Percentiles rank a stretch among this genome's conserved stretches.
phyloP scores from a whole-genome alignment of 2,329 filamentous ascomycete genomes.

The Pseudogymnoascus sp. region DNA sequence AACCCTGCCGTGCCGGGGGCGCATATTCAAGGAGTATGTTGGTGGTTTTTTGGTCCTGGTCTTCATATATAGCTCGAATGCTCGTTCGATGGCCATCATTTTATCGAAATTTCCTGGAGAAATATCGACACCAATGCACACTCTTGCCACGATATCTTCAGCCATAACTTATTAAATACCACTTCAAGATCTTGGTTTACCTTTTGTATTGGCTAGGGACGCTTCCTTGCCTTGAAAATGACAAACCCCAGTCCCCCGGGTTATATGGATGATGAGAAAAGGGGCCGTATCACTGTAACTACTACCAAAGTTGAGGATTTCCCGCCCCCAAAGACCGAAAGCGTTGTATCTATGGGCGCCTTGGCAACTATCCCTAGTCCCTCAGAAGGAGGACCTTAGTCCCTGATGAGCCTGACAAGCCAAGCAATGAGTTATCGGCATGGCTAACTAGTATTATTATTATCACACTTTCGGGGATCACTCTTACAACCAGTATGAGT shows the following conservation, averaged over 20 bases:
- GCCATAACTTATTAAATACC: not conserved
- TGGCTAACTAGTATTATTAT: not conserved
- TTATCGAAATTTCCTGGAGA: not conserved
- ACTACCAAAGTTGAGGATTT: not conserved
- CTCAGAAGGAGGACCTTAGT: not conserved
- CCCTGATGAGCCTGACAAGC: not conserved
- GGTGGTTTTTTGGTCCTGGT: not conserved
- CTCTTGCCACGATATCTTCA: not conserved
- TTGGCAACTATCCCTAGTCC: not conserved
- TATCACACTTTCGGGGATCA: not conserved
- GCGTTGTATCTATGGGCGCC: not conserved
- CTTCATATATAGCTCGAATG: not conserved
- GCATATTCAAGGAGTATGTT: not conserved
- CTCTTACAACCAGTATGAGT: not conserved
- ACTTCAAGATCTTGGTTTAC: not conserved
- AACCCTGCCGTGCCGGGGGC: not conserved
- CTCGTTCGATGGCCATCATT: not conserved
- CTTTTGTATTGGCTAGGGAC: not conserved
- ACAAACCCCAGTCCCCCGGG: not conserved
- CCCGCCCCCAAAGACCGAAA: not conserved
- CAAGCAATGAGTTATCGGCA: not conserved
- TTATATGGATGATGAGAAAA: not conserved
- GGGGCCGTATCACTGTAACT: not conserved
- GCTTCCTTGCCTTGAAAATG: not conserved
- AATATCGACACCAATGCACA: not conserved